These are phyloP conservation scores for Gossypium davidsonii DNA, from an alignment of 441 rosid species.

Conservation along the genomic window DNA sequence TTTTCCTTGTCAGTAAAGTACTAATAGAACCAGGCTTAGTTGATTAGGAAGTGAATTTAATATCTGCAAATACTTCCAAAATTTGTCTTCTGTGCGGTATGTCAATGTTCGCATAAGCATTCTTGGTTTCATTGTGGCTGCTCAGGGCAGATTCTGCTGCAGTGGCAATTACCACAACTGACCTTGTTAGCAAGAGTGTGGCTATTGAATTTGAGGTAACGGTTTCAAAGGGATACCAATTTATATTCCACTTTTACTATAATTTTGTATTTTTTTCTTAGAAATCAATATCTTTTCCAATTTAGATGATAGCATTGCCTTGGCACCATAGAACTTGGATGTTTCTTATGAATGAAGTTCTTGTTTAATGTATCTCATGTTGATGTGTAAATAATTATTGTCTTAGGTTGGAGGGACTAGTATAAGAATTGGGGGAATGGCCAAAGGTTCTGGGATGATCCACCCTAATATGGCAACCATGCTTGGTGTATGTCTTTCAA, in stretches of 20 bases:
- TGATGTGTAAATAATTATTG: constrained; percentile 14
- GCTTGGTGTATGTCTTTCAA: constrained; percentile 69
- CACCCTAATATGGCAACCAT: constrained; percentile 98
- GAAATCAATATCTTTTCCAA: not conserved
- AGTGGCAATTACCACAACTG: constrained; percentile 91
- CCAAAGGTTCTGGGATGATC: constrained; percentile 98
- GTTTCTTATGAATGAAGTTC: not conserved
- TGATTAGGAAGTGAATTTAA: constrained; percentile 1
- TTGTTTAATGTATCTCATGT: not conserved
- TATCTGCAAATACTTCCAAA: constrained; percentile 11
- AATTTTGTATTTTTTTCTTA: not conserved
- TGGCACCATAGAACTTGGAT: not conserved
- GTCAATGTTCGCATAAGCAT: not conserved
- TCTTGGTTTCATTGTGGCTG: constrained; percentile 15
- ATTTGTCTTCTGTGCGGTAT: not conserved
- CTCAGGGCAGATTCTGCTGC: constrained; percentile 97
- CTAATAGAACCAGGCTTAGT: not conserved
- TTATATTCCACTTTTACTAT: not conserved
- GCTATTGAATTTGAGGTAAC: constrained; percentile 74
- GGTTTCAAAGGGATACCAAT: not conserved
- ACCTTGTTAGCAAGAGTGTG: constrained; percentile 94
- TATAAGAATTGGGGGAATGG: constrained; percentile 85
- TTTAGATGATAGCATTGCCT: not conserved
- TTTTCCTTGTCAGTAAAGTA: not conserved
- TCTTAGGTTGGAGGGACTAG: constrained; percentile 64